These are phyloP conservation scores for Jamesozyma jinghongensis DNA, from an alignment of 805 yeast genomes.

Conservation along the genomic window DNA sequence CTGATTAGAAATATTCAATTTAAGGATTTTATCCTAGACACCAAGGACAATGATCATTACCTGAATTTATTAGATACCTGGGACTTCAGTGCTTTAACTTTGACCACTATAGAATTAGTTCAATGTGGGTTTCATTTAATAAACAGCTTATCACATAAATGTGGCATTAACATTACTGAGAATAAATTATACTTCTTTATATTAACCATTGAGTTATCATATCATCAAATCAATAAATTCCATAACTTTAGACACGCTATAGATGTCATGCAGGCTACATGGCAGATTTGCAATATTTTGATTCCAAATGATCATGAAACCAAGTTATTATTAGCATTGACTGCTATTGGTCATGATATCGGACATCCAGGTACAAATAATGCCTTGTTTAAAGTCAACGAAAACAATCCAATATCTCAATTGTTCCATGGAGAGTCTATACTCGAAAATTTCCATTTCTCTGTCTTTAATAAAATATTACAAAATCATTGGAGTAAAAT, in stretches of 20 bases:
- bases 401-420: constrained; percentile 37
- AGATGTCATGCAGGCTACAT: constrained; percentile 88
- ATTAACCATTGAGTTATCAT: constrained; percentile 63
- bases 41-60: constrained; percentile 8
- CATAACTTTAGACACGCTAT: constrained; percentile 95
- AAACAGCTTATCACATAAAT: constrained; percentile 12
- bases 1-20: constrained; percentile 16
- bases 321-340: constrained; percentile 53
- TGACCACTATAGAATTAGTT: constrained; percentile 20
- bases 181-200: constrained; percentile 51
- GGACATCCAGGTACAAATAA: constrained; percentile 97
- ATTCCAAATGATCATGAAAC: constrained; percentile 32
- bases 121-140: constrained; percentile 23
- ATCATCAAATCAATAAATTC: constrained; percentile 79
- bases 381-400: constrained; percentile 39
- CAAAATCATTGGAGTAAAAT: constrained; percentile 44
- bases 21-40: constrained; percentile 4
- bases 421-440: constrained; percentile 58
- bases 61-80: constrained; percentile 18
- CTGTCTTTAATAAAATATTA: constrained; percentile 47
- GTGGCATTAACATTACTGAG: constrained; percentile 21
- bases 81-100: constrained; percentile 25
- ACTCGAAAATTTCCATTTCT: constrained; percentile 74
- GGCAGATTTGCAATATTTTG: constrained; percentile 38
- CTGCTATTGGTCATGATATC: constrained; percentile 90